Conservation (phyloP, 2,329 filamentous ascomycete species). For the Aureobasidium namibiae region DNA sequence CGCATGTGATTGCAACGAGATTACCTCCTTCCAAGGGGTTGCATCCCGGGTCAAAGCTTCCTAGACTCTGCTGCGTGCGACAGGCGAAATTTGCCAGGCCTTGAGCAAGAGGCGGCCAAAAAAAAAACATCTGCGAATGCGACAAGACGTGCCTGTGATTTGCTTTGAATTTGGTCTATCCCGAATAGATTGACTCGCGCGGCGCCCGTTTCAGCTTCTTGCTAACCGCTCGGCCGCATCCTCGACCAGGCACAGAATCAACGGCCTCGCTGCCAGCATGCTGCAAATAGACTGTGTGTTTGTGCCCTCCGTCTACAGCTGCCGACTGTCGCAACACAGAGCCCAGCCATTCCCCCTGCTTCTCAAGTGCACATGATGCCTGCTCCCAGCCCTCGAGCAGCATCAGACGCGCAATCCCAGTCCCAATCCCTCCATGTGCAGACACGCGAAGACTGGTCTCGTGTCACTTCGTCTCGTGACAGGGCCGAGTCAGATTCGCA, state of each 20-base stretch:
- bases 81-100: constrained; percentile 2
- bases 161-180: constrained; percentile 4
- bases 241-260: constrained; percentile 1
- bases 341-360: constrained; percentile 1
- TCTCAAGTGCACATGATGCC: constrained; percentile 5
- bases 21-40: constrained; percentile 9
- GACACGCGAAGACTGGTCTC: background rate
- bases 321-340: background rate
- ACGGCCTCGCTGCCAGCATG: background rate
- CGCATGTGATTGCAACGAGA: constrained; percentile 12
- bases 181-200: constrained; percentile 10
- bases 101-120: background rate
- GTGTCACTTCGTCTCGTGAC: constrained; percentile 1
- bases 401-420: background rate
- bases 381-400: background rate
- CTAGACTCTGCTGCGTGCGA: background rate
- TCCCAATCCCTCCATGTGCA: background rate
- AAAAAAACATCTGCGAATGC: background rate
- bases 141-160: background rate
- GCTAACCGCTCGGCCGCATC: constrained; percentile 4
- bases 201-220: constrained; percentile 10
- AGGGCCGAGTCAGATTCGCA: constrained; percentile 3
- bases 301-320: background rate
- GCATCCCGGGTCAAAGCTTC: constrained; percentile 1
- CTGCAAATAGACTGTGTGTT: constrained; percentile 7